These are phyloP conservation scores for Pestalotiopsis fici DNA, from an alignment of 2,329 filamentous ascomycete species.

Conservation along the genomic window DNA sequence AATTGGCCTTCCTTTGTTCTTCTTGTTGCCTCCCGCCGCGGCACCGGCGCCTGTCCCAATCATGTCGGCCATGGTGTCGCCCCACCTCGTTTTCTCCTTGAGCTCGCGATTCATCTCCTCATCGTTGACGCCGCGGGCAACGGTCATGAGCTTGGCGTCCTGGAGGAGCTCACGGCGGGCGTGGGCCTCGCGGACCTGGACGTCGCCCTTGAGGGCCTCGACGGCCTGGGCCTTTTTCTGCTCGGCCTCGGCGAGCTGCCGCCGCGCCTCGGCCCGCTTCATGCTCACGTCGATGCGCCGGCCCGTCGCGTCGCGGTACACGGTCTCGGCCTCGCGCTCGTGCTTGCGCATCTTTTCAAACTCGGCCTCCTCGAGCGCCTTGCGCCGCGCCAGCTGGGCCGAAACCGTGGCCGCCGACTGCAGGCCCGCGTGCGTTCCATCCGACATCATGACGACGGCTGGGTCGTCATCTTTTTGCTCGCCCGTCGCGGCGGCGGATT, in stretches of 20 bases:
- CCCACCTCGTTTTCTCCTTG: slow-evolving; percentile 79
- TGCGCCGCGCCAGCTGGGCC: slow-evolving; percentile 64
- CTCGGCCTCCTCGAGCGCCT: slow-evolving; percentile 59
- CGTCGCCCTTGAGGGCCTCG: slow-evolving; percentile 78
- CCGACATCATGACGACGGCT: slow-evolving; percentile 70
- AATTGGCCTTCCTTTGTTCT: slow-evolving; percentile 55
- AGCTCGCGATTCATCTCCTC: slow-evolving; percentile 82
- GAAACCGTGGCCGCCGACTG: slow-evolving; percentile 82
- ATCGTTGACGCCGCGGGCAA: slow-evolving; percentile 84
- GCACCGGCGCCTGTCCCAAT: slow-evolving; percentile 49
- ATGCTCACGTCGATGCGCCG: slow-evolving; percentile 91
- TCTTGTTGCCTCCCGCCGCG: slow-evolving; percentile 21
- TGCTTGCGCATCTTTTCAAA: slow-evolving; percentile 22
- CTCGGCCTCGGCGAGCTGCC: slow-evolving; percentile 64
- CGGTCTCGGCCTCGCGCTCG: slow-evolving; percentile 71
- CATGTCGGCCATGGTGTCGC: slow-evolving; percentile 88
- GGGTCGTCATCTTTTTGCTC: slow-evolving; percentile 52
- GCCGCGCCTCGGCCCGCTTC: slow-evolving; percentile 84
- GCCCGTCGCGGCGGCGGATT: slow-evolving; percentile 54
- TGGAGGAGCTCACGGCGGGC: slow-evolving; percentile 67
- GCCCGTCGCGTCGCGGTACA: slow-evolving; percentile 93
- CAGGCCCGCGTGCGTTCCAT: slow-evolving; percentile 83
- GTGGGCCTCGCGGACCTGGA: slow-evolving; percentile 72
- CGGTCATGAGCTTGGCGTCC: slow-evolving; percentile 79
- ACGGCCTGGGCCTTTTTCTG: slow-evolving; percentile 71